phyloP scores from a whole-genome alignment of 495 filamentous ascomycete species.

The Aspergillus leporis region DNA sequence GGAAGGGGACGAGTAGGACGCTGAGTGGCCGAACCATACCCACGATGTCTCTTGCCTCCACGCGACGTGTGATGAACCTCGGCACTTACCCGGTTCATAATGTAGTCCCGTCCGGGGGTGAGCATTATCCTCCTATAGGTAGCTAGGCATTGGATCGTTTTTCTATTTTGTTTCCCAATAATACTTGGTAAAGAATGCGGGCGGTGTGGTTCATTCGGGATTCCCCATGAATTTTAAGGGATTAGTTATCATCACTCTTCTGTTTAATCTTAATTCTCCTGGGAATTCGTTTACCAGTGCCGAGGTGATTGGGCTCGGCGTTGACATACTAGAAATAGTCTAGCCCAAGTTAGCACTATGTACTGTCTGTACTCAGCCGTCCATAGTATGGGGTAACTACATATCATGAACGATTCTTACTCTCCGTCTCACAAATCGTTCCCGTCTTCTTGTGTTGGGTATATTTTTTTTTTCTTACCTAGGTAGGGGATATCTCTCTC shows the following conservation, averaged over 20 bases:
- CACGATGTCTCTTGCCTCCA: conserved; percentile 10
- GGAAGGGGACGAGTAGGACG: conserved; percentile 7
- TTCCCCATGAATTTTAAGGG: too few relatives aligned
- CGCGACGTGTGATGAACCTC: conserved; percentile 24
- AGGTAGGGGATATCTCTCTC: too few relatives aligned
- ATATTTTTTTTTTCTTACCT: not conserved
- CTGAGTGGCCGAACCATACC: conserved; percentile 14
- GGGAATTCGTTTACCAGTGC: not conserved
- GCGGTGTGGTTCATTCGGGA: not conserved
- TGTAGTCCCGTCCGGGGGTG: not conserved
- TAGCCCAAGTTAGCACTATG: too few relatives aligned
- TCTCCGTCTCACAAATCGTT: not conserved
- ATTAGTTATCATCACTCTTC: too few relatives aligned
- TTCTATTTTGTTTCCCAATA: not conserved
- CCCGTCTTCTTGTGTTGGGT: not conserved
- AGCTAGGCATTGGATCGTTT: not conserved
- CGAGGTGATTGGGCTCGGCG: not conserved
- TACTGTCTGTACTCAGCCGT: too few relatives aligned
- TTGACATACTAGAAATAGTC: too few relatives aligned
- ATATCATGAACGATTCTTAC: too few relatives aligned
- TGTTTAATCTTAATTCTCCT: not conserved
- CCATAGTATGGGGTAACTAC: too few relatives aligned
- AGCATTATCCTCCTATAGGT: not conserved
- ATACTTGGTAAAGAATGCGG: not conserved
- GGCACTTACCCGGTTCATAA: conserved; percentile 19